Percentiles rank a stretch among this genome's conserved stretches.
These are phyloP conservation scores for Irineochytrium annulatum DNA, from an alignment of 192 early-diverging fungal species.

Conservation along the genomic window DNA sequence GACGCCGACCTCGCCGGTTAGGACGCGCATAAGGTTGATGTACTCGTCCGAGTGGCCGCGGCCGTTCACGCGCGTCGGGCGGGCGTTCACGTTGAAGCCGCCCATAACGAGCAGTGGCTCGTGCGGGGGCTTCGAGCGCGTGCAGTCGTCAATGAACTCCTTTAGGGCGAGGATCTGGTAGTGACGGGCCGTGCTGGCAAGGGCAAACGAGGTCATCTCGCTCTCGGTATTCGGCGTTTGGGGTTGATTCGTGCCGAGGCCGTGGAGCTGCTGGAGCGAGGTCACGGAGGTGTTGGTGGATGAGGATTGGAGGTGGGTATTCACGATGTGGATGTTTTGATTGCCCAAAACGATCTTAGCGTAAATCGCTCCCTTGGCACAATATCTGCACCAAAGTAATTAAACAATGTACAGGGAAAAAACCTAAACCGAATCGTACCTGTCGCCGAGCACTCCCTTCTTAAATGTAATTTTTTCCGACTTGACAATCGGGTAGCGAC, in stretches of 20 bases:
- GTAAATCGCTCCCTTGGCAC: slow-evolving; percentile 74
- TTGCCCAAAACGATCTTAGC: slow-evolving; percentile 58
- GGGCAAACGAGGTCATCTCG: slow-evolving; percentile 49
- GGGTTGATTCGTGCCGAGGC: not conserved
- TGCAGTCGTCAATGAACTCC: slow-evolving; percentile 55
- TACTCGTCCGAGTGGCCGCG: slow-evolving; percentile 36
- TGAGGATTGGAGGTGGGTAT: slow-evolving; percentile 82
- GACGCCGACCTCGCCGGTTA: slow-evolving; percentile 22
- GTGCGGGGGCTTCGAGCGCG: slow-evolving; percentile 32
- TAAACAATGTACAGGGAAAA: too few species aligned
- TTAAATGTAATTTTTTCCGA: slow-evolving; percentile 56
- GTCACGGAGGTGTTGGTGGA: slow-evolving; percentile 26
- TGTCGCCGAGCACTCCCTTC: slow-evolving; percentile 67
- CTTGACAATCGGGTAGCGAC: slow-evolving; percentile 62
- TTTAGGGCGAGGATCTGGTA: slow-evolving; percentile 65
- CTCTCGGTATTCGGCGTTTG: not conserved
- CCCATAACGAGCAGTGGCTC: slow-evolving; percentile 63
- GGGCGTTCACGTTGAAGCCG: slow-evolving; percentile 69
- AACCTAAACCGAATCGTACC: too few species aligned
- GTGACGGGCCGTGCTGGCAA: slow-evolving; percentile 53
- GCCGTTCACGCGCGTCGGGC: slow-evolving; percentile 20
- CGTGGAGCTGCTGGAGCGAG: not conserved
- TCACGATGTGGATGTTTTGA: slow-evolving; percentile 65
- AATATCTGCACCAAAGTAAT: too few species aligned
- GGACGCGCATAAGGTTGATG: slow-evolving; percentile 17